Percentiles rank a stretch among this genome's conserved stretches.
Evolutionary conservation across 352 stramenopile genomes (phyloP).

Genomic region (Elongisporangium anandrum): DNA sequence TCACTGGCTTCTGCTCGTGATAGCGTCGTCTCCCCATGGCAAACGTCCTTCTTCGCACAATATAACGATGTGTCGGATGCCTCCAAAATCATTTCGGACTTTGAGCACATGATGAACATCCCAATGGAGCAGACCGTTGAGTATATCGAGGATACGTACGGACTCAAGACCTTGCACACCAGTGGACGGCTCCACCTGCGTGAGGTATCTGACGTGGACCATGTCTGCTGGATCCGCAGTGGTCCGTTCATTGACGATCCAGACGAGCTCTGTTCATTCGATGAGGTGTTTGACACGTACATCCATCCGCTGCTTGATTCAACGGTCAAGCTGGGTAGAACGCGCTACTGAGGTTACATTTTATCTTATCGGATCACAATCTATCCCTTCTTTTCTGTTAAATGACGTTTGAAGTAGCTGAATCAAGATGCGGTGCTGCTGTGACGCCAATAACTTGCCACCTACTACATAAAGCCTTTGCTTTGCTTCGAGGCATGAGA

Average conservation of each 20-base stretch:
- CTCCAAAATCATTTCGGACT: constrained; percentile 11
- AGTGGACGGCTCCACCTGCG: constrained; percentile 7
- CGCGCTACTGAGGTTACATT: no score
- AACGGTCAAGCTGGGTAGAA: no score
- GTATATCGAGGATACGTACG: constrained; percentile 13
- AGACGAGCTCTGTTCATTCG: constrained; percentile 21
- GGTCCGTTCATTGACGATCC: constrained; percentile 9
- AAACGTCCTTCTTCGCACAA: constrained; percentile 27
- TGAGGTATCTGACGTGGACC: constrained; percentile 4
- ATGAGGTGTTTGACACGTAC: constrained; percentile 29
- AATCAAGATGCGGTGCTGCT: no score
- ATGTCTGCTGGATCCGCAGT: constrained; percentile 11
- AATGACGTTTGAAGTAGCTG: no score
- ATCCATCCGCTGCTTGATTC: constrained; percentile 22
- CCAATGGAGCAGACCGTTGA: constrained; percentile 4
- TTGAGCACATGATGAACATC: constrained; percentile 4
- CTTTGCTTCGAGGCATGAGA: no score
- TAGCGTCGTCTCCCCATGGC: constrained; percentile 33
- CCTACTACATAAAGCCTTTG: no score
- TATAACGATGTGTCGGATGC: constrained; percentile 30
- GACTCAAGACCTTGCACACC: constrained; percentile 11
- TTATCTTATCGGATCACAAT: no score
- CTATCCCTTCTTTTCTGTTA: no score
- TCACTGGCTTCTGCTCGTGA: constrained; percentile 37
- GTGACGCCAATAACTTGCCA: no score